Evolutionary conservation across 2,329 filamentous ascomycete genomes (phyloP).

Genomic region (Neofusicoccum cordaticola): DNA sequence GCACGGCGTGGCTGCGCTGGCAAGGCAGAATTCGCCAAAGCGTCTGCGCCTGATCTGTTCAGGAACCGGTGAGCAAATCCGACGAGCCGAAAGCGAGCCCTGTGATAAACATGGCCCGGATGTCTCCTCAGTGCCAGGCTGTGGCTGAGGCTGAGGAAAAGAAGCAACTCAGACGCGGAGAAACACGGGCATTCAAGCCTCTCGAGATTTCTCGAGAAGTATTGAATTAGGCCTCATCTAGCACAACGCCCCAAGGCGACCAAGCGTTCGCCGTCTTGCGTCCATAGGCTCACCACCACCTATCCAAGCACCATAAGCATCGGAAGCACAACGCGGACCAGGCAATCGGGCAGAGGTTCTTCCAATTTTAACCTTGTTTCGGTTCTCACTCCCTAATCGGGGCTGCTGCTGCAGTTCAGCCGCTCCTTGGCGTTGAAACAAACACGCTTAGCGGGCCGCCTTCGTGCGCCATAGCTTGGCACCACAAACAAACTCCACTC

Average conservation of each 20-base stretch:
- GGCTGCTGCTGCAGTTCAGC: background rate
- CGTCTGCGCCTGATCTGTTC: background rate
- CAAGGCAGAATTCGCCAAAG: background rate
- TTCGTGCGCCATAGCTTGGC: background rate
- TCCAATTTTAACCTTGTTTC: background rate
- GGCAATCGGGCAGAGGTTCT: background rate
- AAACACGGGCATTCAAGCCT: too few species aligned
- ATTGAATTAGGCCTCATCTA: too few species aligned
- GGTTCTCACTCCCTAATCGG: background rate
- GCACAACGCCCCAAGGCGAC: background rate
- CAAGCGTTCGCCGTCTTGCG: background rate
- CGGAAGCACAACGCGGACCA: background rate
- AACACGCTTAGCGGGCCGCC: conserved; percentile 6
- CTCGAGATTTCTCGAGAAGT: too few species aligned
- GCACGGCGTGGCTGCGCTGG: conserved; percentile 5
- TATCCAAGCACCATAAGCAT: background rate
- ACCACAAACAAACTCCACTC: background rate
- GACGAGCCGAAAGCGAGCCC: background rate
- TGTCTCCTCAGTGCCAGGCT: background rate
- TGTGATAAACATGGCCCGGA: background rate
- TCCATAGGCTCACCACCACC: too few species aligned
- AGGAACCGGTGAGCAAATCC: background rate
- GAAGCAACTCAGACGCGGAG: too few species aligned
- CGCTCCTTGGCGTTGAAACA: conserved; percentile 3
- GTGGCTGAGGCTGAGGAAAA: background rate